Base-by-base conservation (phyloP, 1,284 basidiomycete species). In the Salmacisia buchloeana region DNA sequence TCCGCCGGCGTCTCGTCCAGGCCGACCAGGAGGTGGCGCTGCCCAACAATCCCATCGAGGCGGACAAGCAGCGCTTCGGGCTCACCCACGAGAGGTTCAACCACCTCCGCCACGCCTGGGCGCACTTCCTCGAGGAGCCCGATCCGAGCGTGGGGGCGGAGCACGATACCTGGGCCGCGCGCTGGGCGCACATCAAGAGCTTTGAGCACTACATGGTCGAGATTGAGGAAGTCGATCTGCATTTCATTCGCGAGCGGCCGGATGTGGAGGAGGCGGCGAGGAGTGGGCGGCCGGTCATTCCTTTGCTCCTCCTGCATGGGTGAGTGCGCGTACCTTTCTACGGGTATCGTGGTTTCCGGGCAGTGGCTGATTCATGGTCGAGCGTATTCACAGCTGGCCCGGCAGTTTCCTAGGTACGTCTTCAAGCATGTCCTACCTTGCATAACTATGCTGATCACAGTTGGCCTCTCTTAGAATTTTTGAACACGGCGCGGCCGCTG, bases 231-330 rank as follows among this genome's bases (percentile, higher is more conserved):
- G 63, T 73, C 13, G 66, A 69, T 23, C 61, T 80, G 5, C 78
- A 80, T 58, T 77, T 74, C 64, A 73, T 80, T 39, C 73, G 71
- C 36, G 72, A 76, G 62, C 63, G 68, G 27, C 69, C 71, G 58
- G 66, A 70, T 23, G 5, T 58, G 7, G 56, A 36, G 3, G 56
- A 36, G 35, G 56, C 56, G 18, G 18, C 18, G 23, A 7, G 49
- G 9, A 38, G 35, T 38, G 56, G 56, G 2, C 31, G 56, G 10
- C 56, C 56, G 9, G 76, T 80, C 13, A 77, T 80, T 34, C 79
- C 80, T 0, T 67, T 81, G 3, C 39, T 80, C n/a, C 68, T 81
- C 7, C 59, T 77, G 1, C 79, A 80, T 36, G 80, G 79, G 4
- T 81, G 78, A 77, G 77, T 77, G 0, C n/a, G 45, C 9, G 15